phyloP scores from a whole-genome alignment of 768 basidiomycete genomes.

The Tulasnella sp. region DNA sequence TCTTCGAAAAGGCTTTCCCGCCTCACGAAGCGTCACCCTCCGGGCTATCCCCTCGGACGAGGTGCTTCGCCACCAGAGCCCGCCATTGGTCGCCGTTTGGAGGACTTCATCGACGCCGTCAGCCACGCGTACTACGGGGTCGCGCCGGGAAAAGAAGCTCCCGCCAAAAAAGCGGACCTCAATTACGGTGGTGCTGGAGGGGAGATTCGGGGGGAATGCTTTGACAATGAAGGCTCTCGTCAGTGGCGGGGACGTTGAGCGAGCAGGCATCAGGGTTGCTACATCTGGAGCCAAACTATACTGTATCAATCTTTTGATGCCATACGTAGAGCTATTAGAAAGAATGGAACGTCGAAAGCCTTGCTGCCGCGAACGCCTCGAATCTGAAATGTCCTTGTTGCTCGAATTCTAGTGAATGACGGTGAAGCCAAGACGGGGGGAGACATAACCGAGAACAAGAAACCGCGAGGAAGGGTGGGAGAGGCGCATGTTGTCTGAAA shows the following conservation, averaged over 20 bases:
- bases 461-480: no score
- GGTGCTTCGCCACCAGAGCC: background rate
- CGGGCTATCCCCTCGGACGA: background rate
- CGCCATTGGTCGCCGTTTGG: background rate
- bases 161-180: background rate
- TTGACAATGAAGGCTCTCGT: background rate
- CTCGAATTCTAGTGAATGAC: no score
- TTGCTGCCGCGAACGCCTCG: no score
- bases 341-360: no score
- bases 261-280: background rate
- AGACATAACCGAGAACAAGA: no score
- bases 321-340: no score
- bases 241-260: background rate
- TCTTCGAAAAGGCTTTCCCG: background rate
- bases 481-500: no score
- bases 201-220: background rate
- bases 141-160: background rate
- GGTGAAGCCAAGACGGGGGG: no score
- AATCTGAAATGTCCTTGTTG: no score
- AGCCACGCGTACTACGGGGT: background rate
- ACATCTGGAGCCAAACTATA: background rate
- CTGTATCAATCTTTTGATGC: background rate
- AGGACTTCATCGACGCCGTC: background rate
- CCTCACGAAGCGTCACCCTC: background rate
- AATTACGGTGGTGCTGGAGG: background rate